Base-by-base conservation (phyloP, 176 grass and related monocot genomes). In the Ananas comosus region DNA sequence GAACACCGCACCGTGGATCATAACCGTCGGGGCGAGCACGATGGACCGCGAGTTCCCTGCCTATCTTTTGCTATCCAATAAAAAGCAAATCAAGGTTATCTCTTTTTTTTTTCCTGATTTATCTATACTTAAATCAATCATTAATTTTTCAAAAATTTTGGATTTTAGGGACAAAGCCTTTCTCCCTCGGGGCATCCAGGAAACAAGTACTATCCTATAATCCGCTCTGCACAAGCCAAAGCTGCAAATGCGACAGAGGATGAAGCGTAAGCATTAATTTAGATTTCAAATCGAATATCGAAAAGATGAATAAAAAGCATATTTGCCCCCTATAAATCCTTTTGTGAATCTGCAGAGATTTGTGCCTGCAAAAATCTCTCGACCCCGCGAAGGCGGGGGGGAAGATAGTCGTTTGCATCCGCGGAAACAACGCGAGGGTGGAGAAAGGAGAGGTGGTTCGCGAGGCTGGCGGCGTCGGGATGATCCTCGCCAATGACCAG, bases 1-100 rank as follows among this genome's bases (percentile, higher is more conserved):
- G 3, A 96, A 96, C 79, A 84, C 84, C 16, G 86, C 93, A 18
- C 93, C 93, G 4, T 96, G 93, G 93, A 81, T 96, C 57, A 1
- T 96, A 2, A 97, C 93, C 2, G 86, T 97, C 0, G 89, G 82
- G 1, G 93, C 93, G 0, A 97, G 86, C 81, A 97, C 93, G 24
- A 50, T 92, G 5, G 89, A 97, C 77, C 74, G 93, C 68, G 86
- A 92, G 81, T 97, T 92, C 79, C 79, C 84, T 9, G 79, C 89
- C 2, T 79, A 77, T 72, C 64, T 92, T 2, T 71, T 75, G 0
- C 66, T 97, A 0, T 70, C 16, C 22, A 90, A 83, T 74, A 87
- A 80, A 19, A 85, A 83, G 29, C 64, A 25, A 63, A 90, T 90
- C 23, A 85, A 87, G 71, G 93, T 90, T 63, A 10, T 49, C 71